A percentile compares a stretch with the other conserved stretches of the same genome.
Evolutionary conservation across 2,329 filamentous ascomycete genomes (phyloP).

Genomic region (Helotiales sp.): DNA sequence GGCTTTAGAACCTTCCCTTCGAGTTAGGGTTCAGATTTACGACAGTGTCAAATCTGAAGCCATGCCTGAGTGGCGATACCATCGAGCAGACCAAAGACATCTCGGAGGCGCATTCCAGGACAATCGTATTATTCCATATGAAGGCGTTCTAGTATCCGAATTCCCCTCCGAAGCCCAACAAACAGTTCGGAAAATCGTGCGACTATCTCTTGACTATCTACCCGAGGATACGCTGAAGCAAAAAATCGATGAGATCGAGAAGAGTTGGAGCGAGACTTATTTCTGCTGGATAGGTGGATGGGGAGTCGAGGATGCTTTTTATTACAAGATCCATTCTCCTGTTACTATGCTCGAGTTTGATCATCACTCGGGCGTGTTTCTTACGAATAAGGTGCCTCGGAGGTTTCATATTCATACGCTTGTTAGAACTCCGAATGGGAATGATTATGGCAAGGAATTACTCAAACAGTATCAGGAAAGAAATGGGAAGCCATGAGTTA

Average conservation of each 20-base stretch:
- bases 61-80: slow-evolving; percentile 49
- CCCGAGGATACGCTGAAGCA: neutral
- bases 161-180: neutral
- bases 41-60: slow-evolving; percentile 59
- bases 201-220: neutral
- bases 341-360: slow-evolving; percentile 75
- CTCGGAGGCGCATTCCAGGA: slow-evolving; percentile 75
- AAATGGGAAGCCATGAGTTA: neutral
- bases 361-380: slow-evolving; percentile 73
- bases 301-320: slow-evolving; percentile 66
- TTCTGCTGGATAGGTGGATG: slow-evolving; percentile 76
- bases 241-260: slow-evolving; percentile 40
- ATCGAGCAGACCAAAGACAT: slow-evolving; percentile 64
- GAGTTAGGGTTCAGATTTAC: slow-evolving; percentile 49
- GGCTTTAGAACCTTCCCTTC: neutral
- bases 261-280: slow-evolving; percentile 65
- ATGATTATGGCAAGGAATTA: slow-evolving; percentile 68
- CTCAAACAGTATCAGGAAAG: neutral
- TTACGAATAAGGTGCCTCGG: slow-evolving; percentile 68
- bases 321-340: slow-evolving; percentile 73
- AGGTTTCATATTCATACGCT: slow-evolving; percentile 79
- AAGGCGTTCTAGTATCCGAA: slow-evolving; percentile 58
- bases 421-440: slow-evolving; percentile 68
- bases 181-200: neutral
- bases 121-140: slow-evolving; percentile 68